phyloP scores from a whole-genome alignment of 495 filamentous ascomycete genomes.

The Aspergillus avenaceus region DNA sequence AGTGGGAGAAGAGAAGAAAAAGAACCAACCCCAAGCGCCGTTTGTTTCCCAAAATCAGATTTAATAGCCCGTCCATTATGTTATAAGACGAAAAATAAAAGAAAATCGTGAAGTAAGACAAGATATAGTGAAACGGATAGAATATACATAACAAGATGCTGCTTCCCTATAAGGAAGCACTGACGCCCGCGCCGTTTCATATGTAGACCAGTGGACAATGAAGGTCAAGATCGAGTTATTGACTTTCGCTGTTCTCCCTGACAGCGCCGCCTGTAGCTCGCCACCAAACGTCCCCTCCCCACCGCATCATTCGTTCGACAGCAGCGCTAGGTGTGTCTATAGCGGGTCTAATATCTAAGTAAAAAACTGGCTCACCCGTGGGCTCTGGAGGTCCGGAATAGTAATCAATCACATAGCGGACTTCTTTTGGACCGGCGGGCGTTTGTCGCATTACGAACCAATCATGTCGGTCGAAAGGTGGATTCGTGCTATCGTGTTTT shows the following conservation, averaged over 20 bases:
- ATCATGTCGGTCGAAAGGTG: slow-evolving; percentile 97
- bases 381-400: slow-evolving; percentile 85
- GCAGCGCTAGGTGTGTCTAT: slow-evolving; percentile 77
- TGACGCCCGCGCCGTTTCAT: slow-evolving; percentile 27
- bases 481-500: slow-evolving; percentile 52
- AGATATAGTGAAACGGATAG: background rate
- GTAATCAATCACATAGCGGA: slow-evolving; percentile 97
- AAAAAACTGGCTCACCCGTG: slow-evolving; percentile 93
- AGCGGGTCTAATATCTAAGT: slow-evolving; percentile 92
- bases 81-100: background rate
- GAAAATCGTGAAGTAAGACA: background rate
- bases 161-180: background rate
- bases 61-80: no score
- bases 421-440: slow-evolving; percentile 62
- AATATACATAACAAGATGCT: slow-evolving; percentile 5
- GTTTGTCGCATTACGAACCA: slow-evolving; percentile 80
- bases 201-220: slow-evolving; percentile 28
- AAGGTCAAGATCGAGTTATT: background rate
- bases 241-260: slow-evolving; percentile 36
- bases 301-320: slow-evolving; percentile 78
- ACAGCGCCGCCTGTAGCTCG: slow-evolving; percentile 71
- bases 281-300: slow-evolving; percentile 94
- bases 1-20: no score
- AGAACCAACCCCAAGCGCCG: no score
- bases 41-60: no score